Evolutionary conservation across 306 rosid genomes (phyloP).

Genomic region (Benincasa hispida): DNA sequence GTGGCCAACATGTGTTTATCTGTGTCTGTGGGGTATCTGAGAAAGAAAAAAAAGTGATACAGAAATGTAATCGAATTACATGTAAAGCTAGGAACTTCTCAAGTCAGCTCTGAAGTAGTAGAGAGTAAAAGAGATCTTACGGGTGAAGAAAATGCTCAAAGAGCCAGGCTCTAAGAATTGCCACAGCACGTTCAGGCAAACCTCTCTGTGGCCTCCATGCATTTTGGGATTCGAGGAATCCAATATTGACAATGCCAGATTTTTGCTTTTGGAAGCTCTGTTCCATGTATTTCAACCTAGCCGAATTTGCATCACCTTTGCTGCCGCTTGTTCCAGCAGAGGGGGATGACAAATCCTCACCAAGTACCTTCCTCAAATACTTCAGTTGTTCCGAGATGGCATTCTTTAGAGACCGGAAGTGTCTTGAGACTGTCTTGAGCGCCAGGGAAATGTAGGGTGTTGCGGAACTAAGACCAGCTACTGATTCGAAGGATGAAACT

Average conservation of each 20-base stretch:
- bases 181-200: slow-evolving; percentile 74
- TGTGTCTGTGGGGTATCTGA: slow-evolving; percentile 94
- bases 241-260: slow-evolving; percentile 19
- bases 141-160: slow-evolving; percentile 99
- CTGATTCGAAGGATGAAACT: slow-evolving; percentile 72
- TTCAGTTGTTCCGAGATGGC: slow-evolving; percentile 57
- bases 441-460: slow-evolving; percentile 67
- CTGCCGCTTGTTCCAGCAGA: slow-evolving; percentile 17
- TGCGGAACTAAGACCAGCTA: slow-evolving; percentile 70
- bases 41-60: background rate
- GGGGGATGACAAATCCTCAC: slow-evolving; percentile 41
- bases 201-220: slow-evolving; percentile 96
- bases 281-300: slow-evolving; percentile 34
- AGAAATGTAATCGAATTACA: background rate
- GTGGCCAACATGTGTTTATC: slow-evolving; percentile 92
- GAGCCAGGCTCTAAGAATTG: slow-evolving; percentile 86
- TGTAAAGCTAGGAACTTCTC: background rate
- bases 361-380: slow-evolving; percentile 26
- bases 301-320: slow-evolving; percentile 22
- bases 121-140: slow-evolving; percentile 26
- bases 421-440: slow-evolving; percentile 45
- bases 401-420: slow-evolving; percentile 46
- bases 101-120: background rate
- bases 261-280: slow-evolving; percentile 49
- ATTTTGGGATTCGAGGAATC: slow-evolving; percentile 46